Base-by-base conservation (phyloP, 768 basidiomycete species). In the Suillus subaureus region DNA sequence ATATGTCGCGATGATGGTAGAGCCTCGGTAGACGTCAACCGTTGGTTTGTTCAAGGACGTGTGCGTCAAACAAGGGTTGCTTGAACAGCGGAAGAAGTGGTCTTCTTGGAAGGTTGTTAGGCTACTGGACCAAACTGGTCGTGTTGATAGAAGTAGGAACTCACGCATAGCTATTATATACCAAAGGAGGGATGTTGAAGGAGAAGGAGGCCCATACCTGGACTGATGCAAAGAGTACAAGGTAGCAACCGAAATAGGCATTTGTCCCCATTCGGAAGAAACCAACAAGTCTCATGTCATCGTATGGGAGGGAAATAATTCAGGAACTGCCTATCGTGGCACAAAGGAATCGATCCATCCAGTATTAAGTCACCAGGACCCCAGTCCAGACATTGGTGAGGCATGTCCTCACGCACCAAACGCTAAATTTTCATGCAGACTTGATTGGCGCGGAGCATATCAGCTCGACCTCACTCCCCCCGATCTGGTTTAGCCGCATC, bases 121-220 rank as follows among this genome's bases (percentile, higher is more conserved):
- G 64, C 45, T 54, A 67, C 28, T 64, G 54, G 63, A 67, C 68
- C 63, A 67, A 62, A 63, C 56, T 60, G 66, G 64, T 69, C 62
- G 62, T 68, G 51, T 61, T 66, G 68, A 65, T 65, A 65, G 28
- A 6, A 64, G 12, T 47, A 61, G 12, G 60, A 62, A 21, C 57
- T 3, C 6, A n/a, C n/a, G 63, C 69, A 69, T 65, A 28, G 26
- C 11, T 58, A 64, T 70, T 78, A 71, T 76, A 78, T 78, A 76
- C 67, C 57, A 56, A 43, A 64, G 42, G 61, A 62, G 51, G 64
- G 64, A 65, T 56, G 42, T 54, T 65, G 51, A 63, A 65, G 42
- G 61, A 49, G 47, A 43, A 51, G 40, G 43, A 23, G 16, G 4
- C 35, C 61, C 28, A 61, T 37, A 58, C 52, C 39, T 45, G 43